Percentiles rank a stretch among this genome's conserved stretches.
Conservation (phyloP, 2,329 filamentous ascomycete genomes). For the Ceratocystis colombiana region DNA sequence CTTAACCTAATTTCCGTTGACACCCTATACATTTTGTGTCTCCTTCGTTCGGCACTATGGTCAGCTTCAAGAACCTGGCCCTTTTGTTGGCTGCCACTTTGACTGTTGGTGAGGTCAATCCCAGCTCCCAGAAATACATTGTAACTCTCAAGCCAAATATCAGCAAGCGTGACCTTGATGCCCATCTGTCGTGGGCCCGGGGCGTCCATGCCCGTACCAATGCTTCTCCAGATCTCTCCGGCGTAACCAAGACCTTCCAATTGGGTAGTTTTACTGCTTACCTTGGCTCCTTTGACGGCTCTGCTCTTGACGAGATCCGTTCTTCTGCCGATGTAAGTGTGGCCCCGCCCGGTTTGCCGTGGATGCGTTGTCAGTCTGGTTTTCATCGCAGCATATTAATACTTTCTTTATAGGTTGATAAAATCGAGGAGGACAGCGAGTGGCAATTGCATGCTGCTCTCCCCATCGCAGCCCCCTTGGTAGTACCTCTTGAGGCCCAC, state of each 20-base stretch:
- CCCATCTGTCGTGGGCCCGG: constrained; percentile 33
- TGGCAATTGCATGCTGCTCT: constrained; percentile 17
- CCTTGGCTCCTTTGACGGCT: constrained; percentile 35
- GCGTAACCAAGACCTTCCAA: constrained; percentile 31
- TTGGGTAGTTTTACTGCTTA: constrained; percentile 36
- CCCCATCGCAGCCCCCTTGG: background rate
- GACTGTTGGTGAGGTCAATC: constrained; percentile 27
- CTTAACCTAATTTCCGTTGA: background rate
- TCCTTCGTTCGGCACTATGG: constrained; percentile 24
- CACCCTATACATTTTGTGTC: background rate
- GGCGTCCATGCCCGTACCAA: constrained; percentile 32
- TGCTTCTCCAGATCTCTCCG: constrained; percentile 31
- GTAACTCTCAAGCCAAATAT: constrained; percentile 37
- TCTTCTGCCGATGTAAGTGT: constrained; percentile 35
- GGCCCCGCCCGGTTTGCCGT: background rate
- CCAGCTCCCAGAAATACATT: constrained; percentile 37
- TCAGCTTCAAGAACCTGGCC: constrained; percentile 27
- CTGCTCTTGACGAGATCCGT: constrained; percentile 35
- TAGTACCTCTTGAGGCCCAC: background rate
- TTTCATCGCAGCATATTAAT: constrained; percentile 43
- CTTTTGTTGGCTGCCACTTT: constrained; percentile 25
- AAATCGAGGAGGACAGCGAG: constrained; percentile 16
- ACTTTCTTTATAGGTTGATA: constrained; percentile 15
- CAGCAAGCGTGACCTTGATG: constrained; percentile 30
- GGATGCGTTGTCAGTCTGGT: background rate